Conservation (phyloP, 345 rosid species). For the Citrus glauca region DNA sequence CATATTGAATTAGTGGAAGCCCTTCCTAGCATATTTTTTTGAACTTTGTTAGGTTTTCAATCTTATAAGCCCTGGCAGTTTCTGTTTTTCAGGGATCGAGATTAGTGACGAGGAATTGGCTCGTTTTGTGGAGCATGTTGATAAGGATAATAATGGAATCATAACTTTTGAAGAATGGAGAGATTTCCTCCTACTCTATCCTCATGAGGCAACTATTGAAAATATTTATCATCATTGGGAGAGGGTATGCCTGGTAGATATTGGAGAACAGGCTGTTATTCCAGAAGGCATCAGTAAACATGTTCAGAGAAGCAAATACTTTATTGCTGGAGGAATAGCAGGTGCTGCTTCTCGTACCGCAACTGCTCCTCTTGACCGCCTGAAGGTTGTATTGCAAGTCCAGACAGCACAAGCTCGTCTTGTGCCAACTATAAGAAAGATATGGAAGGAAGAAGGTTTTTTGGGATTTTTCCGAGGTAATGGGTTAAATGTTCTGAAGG, state of each 20-base stretch:
- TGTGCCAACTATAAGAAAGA: conserved; percentile 64
- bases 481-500: conserved; percentile 86
- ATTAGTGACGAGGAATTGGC: conserved; percentile 87
- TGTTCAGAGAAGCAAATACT: conserved; percentile 68
- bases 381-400: conserved; percentile 89
- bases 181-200: conserved; percentile 89
- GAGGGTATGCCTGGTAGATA: conserved; percentile 89
- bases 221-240: conserved; percentile 94
- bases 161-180: conserved; percentile 99
- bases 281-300: conserved; percentile 90
- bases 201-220: conserved; percentile 92
- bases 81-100: conserved; percentile 66
- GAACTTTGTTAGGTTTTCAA: conserved; percentile 3
- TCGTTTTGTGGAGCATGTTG: conserved; percentile 90
- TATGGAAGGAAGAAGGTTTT: conserved; percentile 74
- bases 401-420: conserved; percentile 55
- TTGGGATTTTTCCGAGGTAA: conserved; percentile 89
- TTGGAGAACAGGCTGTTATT: conserved; percentile 91
- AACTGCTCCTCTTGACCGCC: conserved; percentile 92
- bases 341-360: conserved; percentile 95
- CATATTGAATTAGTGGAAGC: conserved; percentile 7
- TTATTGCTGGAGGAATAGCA: conserved; percentile 92
- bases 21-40: neutral
- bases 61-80: conserved; percentile 43
- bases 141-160: conserved; percentile 90